These are phyloP conservation scores for Phialophora tarda DNA, from an alignment of 2,329 filamentous ascomycete species.

Conservation along the genomic window DNA sequence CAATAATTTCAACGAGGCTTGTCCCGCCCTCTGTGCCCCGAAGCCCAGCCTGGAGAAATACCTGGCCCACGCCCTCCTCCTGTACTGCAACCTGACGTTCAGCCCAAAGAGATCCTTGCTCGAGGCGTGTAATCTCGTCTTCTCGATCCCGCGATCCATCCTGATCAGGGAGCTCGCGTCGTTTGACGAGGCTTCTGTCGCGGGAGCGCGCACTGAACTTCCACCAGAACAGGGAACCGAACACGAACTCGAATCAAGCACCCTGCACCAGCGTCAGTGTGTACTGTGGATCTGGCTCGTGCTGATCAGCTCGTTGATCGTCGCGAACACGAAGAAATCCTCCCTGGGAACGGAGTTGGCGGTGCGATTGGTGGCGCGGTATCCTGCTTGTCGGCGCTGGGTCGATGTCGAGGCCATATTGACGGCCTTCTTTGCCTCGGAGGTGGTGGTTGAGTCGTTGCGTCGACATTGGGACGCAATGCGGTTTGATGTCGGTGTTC, in stretches of 20 bases:
- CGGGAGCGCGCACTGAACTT: neutral
- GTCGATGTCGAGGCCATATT: neutral
- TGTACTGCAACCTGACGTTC: constrained; percentile 7
- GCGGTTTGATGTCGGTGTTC: too few species aligned
- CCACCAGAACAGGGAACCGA: too few species aligned
- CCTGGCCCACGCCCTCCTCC: neutral
- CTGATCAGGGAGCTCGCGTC: neutral
- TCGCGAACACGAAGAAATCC: constrained; percentile 5
- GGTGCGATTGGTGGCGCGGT: neutral
- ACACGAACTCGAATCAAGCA: too few species aligned
- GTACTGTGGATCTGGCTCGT: constrained; percentile 11
- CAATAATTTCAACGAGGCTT: constrained; percentile 5
- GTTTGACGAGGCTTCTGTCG: neutral
- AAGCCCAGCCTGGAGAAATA: constrained; percentile 1
- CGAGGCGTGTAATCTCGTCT: constrained; percentile 1
- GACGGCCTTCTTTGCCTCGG: constrained; percentile 4
- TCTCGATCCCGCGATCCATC: neutral
- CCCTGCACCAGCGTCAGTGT: neutral
- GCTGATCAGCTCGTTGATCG: neutral
- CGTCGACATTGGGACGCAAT: neutral
- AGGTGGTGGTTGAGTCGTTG: neutral
- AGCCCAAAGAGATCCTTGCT: constrained; percentile 3
- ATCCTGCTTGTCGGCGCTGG: constrained; percentile 1
- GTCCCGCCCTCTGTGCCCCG: neutral
- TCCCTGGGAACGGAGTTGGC: neutral